Conservation (phyloP, 192 early-diverging fungal species). For the Paraglomus brasilianum region DNA sequence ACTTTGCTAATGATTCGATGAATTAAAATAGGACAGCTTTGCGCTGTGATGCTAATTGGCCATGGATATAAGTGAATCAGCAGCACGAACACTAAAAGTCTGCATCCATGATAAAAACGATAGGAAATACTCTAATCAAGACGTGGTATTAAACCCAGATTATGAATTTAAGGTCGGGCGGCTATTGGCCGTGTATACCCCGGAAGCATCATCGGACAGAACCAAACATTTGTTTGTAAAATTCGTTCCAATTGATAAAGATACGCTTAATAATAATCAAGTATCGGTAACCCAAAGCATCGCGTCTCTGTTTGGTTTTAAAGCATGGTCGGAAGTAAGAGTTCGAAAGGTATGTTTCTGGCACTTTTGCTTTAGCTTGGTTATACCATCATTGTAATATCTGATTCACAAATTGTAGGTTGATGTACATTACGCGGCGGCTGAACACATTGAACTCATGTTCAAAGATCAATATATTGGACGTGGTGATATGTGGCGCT, state of each 20-base stretch:
- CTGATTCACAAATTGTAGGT: conserved; percentile 45
- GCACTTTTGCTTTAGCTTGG: background rate
- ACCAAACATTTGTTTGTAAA: conserved; percentile 52
- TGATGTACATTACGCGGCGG: conserved; percentile 62
- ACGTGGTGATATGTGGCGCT: conserved; percentile 91
- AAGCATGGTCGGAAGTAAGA: conserved; percentile 58
- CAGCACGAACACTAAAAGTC: no score
- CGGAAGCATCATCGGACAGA: conserved; percentile 30
- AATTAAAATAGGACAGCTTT: no score
- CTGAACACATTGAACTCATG: conserved; percentile 80
- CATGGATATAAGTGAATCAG: no score
- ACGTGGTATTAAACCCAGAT: conserved; percentile 72
- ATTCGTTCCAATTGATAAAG: conserved; percentile 49
- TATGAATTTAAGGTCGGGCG: conserved; percentile 59
- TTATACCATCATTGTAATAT: background rate
- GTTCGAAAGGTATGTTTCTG: conserved; percentile 53
- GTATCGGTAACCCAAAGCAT: conserved; percentile 46
- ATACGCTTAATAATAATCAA: conserved; percentile 32
- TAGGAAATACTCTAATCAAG: conserved; percentile 49
- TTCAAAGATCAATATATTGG: conserved; percentile 92
- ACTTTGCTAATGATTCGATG: no score
- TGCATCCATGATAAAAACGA: no score
- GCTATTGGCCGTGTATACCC: conserved; percentile 61
- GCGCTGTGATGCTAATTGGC: no score
- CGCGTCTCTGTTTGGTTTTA: conserved; percentile 62